Evolutionary conservation across 1,284 basidiomycete genomes (phyloP).

Genomic region (Rhodotorula sp.): DNA sequence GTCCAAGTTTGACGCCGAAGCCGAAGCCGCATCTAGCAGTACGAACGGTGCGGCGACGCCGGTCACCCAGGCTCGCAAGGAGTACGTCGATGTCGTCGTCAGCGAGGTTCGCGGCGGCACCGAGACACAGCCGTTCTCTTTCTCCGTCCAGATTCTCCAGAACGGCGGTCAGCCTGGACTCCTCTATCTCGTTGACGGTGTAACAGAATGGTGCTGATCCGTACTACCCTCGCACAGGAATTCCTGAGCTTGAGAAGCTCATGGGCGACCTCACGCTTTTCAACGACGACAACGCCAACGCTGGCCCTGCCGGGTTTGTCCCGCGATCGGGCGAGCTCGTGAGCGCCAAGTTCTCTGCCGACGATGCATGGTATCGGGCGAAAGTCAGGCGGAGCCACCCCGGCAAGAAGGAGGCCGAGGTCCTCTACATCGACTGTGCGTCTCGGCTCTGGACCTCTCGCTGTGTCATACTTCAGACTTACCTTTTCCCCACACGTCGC

Average conservation of each 20-base stretch:
- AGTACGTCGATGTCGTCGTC: slow-evolving; percentile 88
- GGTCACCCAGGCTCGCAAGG: slow-evolving; percentile 53
- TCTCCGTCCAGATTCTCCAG: slow-evolving; percentile 85
- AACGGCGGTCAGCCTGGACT: slow-evolving; percentile 20
- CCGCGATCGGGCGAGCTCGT: slow-evolving; percentile 72
- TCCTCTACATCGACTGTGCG: slow-evolving; percentile 50
- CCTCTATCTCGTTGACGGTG: not conserved
- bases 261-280: slow-evolving; percentile 89
- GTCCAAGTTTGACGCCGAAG: slow-evolving; percentile 46
- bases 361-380: slow-evolving; percentile 91
- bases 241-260: slow-evolving; percentile 82
- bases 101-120: slow-evolving; percentile 72
- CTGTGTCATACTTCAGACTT: not conserved
- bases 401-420: slow-evolving; percentile 76
- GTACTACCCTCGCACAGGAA: slow-evolving; percentile 45
- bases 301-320: slow-evolving; percentile 61
- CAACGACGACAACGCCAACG: slow-evolving; percentile 64
- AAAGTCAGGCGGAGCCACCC: slow-evolving; percentile 76
- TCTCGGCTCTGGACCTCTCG: not conserved
- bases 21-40: slow-evolving; percentile 57
- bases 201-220: not conserved
- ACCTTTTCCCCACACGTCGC: not conserved
- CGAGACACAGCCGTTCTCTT: slow-evolving; percentile 68
- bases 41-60: slow-evolving; percentile 14
- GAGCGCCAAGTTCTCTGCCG: slow-evolving; percentile 70